phyloP scores from a whole-genome alignment of 164 flowering plant species.

The Nymphaea thermarum region DNA sequence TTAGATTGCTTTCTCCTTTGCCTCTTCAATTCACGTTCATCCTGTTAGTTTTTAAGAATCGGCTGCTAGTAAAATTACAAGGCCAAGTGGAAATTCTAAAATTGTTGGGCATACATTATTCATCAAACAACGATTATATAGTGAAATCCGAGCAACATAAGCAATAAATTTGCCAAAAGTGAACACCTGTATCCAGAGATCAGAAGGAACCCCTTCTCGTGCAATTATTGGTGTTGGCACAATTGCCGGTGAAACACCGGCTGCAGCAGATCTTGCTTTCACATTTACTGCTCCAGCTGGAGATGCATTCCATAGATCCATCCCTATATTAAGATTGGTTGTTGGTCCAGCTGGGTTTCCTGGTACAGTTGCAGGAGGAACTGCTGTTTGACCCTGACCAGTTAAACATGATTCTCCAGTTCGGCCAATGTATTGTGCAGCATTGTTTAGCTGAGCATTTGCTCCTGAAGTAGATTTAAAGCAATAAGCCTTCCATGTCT shows the following conservation, averaged over 20 bases:
- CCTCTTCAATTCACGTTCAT: constrained; percentile 83
- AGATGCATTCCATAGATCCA: constrained; percentile 70
- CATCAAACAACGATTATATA: too few relatives aligned
- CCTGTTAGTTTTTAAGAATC: constrained; percentile 22
- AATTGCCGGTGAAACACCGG: constrained; percentile 31
- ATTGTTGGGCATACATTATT: neutral
- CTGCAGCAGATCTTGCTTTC: constrained; percentile 39
- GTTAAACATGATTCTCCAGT: constrained; percentile 14
- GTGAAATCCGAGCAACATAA: neutral
- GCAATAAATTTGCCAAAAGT: neutral
- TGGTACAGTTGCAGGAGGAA: constrained; percentile 32
- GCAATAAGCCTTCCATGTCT: neutral
- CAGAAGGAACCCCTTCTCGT: constrained; percentile 35
- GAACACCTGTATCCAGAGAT: constrained; percentile 55
- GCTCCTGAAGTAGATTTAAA: constrained; percentile 26
- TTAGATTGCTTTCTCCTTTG: constrained; percentile 95
- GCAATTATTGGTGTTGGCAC: constrained; percentile 24
- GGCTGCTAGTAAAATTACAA: neutral
- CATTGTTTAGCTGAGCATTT: constrained; percentile 39
- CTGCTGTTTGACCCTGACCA: constrained; percentile 11
- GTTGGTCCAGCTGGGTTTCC: constrained; percentile 62
- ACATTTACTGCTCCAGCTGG: constrained; percentile 31
- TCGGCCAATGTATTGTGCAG: constrained; percentile 10
- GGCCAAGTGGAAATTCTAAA: neutral
- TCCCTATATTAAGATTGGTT: constrained; percentile 71